Evolutionary conservation across 352 stramenopile genomes (phyloP).

Genomic region (Peronospora destructor): DNA sequence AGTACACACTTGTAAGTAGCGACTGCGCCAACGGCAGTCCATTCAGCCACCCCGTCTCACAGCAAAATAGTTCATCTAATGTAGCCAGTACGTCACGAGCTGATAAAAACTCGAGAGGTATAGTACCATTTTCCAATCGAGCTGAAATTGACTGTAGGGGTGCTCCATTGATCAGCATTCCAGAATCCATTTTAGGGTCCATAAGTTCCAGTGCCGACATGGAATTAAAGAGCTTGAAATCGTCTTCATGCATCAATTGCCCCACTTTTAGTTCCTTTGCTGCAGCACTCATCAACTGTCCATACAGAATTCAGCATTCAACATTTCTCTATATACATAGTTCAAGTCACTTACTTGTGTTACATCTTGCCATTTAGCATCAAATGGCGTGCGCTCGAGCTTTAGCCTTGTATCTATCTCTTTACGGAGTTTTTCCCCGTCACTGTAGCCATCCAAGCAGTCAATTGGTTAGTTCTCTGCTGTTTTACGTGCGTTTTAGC

Average conservation of each 20-base stretch:
- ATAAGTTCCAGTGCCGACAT: constrained; percentile 93
- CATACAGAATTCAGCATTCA: constrained; percentile 1
- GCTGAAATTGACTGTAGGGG: constrained; percentile 49
- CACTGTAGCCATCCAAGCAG: constrained; percentile 18
- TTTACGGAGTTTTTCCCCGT: constrained; percentile 25
- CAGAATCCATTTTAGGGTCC: constrained; percentile 92
- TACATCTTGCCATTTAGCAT: constrained; percentile 38
- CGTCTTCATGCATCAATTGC: constrained; percentile 64
- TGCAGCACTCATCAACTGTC: constrained; percentile 48
- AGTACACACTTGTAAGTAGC: constrained; percentile 86
- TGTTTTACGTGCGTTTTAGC: constrained; percentile 4
- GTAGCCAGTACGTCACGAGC: constrained; percentile 66
- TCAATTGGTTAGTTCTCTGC: constrained; percentile 25
- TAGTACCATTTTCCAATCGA: constrained; percentile 33
- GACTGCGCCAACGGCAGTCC: constrained; percentile 84
- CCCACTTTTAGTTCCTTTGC: constrained; percentile 77
- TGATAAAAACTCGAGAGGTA: constrained; percentile 60
- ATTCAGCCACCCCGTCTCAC: constrained; percentile 74
- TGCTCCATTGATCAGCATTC: constrained; percentile 59
- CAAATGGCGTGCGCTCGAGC: constrained; percentile 20
- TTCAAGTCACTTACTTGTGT: constrained; percentile 31
- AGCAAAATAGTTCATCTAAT: constrained; percentile 68
- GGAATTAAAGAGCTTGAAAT: constrained; percentile 90
- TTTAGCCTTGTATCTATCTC: constrained; percentile 30
- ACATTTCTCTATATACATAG: not conserved